These are phyloP conservation scores for Tylopilus sp. DNA, from an alignment of 1,284 basidiomycete genomes.

Conservation along the genomic window DNA sequence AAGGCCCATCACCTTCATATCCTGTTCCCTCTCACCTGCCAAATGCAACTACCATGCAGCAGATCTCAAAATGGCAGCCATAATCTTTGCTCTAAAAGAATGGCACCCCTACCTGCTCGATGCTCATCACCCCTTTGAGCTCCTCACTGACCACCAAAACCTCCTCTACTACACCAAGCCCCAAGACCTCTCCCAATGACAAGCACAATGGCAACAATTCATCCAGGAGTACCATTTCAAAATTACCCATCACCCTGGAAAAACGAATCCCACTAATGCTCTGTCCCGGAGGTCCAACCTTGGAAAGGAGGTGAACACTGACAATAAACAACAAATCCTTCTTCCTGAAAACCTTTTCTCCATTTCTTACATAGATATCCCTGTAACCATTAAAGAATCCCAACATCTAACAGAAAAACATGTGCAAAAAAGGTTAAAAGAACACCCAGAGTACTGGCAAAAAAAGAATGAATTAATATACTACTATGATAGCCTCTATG, in stretches of 20 bases:
- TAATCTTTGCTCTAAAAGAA: not conserved
- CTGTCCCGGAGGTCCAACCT: slow-evolving; percentile 5
- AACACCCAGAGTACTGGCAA: too few species aligned
- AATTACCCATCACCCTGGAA: not conserved
- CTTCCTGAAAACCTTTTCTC: not conserved
- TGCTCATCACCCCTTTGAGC: not conserved
- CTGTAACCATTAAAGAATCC: too few species aligned
- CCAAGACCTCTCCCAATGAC: not conserved
- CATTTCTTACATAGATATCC: too few species aligned
- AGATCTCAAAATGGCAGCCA: not conserved
- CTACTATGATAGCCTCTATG: too few species aligned
- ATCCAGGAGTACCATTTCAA: not conserved
- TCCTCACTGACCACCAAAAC: not conserved
- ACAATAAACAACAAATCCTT: not conserved
- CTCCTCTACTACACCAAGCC: not conserved
- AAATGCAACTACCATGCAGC: not conserved
- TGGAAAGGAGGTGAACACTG: not conserved
- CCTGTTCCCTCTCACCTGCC: not conserved
- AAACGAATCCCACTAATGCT: not conserved
- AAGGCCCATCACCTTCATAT: not conserved
- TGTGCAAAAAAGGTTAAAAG: too few species aligned
- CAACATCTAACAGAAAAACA: too few species aligned
- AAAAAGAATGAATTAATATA: too few species aligned
- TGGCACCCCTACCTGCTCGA: not conserved
- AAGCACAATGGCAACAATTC: not conserved